Base-by-base conservation (phyloP, 2,329 filamentous ascomycete genomes). In the Trichoderma simmonsii region DNA sequence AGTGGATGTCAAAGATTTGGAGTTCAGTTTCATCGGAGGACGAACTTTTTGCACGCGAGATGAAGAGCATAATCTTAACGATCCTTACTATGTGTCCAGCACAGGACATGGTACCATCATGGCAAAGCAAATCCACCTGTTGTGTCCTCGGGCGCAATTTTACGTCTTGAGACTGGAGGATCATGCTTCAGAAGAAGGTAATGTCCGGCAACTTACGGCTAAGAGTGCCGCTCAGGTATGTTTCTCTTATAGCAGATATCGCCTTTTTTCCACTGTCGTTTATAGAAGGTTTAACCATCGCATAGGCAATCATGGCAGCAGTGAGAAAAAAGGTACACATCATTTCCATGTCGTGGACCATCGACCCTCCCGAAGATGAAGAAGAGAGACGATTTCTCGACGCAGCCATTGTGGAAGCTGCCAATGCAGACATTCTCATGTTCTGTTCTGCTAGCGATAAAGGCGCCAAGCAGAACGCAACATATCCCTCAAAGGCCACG, bases 321-420 rank as follows among this genome's bases (percentile, higher is more conserved):
- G 73, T 79, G 1, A 66, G 73, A 18, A 75, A 77, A 30, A 73
- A 76, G 3, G 80, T 82, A 0, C 74, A 81, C 51, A 79, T 82
- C 48, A 82, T 83, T 60, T 81, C 79, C 61, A 82, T 82, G 78
- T 80, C 78, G 1, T 83, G 80, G 81, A 81, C 79, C 1, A 79
- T 82, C n/a, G 73, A 75, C 4, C 66, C 69, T 36, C 71, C 71
- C 8, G 71, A 72, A 34, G 71, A 72, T 18, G 71, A 72, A n/a
- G 71, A 72, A 36, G 73, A 73, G 62, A 72, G 69, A 56, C n/a
- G 72, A 74, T 11, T 54, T 5, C 78, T 82, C 1, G 73, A 78
- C 9, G 34, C 68, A 0, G 80, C 81, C 14, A 77, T 83, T 30
- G 54, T 59, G 0, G 60, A 74, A 1, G 73, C 75, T 28, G 56